These are phyloP conservation scores for Yarrowia phangngaensis DNA, from an alignment of 805 yeast genomes.

Conservation along the genomic window DNA sequence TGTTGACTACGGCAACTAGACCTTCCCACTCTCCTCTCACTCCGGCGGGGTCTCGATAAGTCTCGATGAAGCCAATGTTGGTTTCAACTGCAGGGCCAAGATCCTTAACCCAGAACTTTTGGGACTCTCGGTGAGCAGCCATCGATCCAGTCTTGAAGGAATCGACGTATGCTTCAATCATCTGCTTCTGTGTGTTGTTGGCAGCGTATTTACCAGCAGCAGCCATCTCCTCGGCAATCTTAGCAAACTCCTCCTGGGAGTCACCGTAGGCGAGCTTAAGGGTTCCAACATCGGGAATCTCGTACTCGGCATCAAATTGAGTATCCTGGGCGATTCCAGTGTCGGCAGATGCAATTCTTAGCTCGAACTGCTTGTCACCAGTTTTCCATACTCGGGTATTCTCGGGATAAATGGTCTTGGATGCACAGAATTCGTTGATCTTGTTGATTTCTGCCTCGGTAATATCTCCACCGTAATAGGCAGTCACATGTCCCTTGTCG, in stretches of 20 bases:
- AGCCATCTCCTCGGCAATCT: conserved; percentile 53
- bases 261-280: conserved; percentile 71
- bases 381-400: conserved; percentile 71
- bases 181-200: conserved; percentile 63
- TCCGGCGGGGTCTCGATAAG: conserved; percentile 89
- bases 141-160: conserved; percentile 79
- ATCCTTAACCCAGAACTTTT: conserved; percentile 83
- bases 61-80: conserved; percentile 86
- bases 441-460: conserved; percentile 61
- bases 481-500: conserved; percentile 67
- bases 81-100: conserved; percentile 73
- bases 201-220: conserved; percentile 63
- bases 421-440: conserved; percentile 62
- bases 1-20: conserved; percentile 82
- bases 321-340: conserved; percentile 44
- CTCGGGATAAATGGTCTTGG: conserved; percentile 64
- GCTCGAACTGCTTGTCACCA: conserved; percentile 47
- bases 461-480: conserved; percentile 60
- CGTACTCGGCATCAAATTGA: conserved; percentile 46
- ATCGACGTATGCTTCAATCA: conserved; percentile 62
- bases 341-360: conserved; percentile 65
- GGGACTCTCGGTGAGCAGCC: conserved; percentile 80
- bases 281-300: conserved; percentile 43
- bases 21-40: conserved; percentile 95
- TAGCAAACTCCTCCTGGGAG: conserved; percentile 59